Base-by-base conservation (phyloP, 2,329 filamentous ascomycete species). In the Fusarium setosum region DNA sequence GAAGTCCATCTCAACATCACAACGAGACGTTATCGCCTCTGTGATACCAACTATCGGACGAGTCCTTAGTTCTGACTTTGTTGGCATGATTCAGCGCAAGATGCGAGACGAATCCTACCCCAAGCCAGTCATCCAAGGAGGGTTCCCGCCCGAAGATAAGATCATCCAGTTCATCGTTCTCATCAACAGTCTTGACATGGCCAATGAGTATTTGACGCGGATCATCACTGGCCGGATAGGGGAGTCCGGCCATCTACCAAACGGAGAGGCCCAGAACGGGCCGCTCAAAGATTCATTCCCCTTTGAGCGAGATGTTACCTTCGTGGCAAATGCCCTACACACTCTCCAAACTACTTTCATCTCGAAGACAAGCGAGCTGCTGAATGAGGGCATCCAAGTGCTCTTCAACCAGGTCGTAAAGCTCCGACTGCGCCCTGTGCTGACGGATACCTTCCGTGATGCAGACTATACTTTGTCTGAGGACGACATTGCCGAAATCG, bases 91-190 rank as follows among this genome's bases (percentile, higher is more conserved):
- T 35, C 95, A 98, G 77, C 90, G 95, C 59, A 97, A 97, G 79
- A 98, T 99, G 96, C 89, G 94, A 41, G 94, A 98, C 75, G 96
- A 99, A 77, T 92, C 90, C 63, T 98, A 97, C 74, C 96, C 95
- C 0, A 93, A 91, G 72, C 84, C 93, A 3, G 81, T 88, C 1
- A 87, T 94, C 1, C 90, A 93, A 76, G 94, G 94, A 35, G 91
- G 89, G 1, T 85, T 94, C 41, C 95, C 95, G 1, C 93, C 94
- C 0, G 96, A 99, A 76, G 90, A 94, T 71, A 93, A 91, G 70
- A 92, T 97, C 66, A 88, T 98, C 50, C 85, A 92, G 5, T 99
- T 99, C 76, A 88, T 97, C 15, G 90, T 98, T 20, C 86, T 97
- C 44, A 93, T 97, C 78, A 99, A 99, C 84, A 97, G 95, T 75